phyloP scores from a whole-genome alignment of 2,329 filamentous ascomycete species.

The Zelopaecilomyces penicillatus region DNA sequence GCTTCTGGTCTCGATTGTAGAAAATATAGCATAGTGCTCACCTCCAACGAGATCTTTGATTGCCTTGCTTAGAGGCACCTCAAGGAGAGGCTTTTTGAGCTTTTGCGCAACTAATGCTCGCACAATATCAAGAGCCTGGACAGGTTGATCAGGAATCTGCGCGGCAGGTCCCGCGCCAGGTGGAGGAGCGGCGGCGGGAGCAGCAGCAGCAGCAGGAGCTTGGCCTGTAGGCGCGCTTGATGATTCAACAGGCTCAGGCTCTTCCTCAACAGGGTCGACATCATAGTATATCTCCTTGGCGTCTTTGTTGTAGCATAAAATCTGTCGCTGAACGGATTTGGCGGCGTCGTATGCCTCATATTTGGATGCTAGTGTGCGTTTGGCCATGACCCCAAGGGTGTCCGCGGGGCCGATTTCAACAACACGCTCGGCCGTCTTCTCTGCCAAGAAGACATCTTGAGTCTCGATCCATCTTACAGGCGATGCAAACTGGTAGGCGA shows the following conservation, averaged over 20 bases:
- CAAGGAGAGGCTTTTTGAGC: constrained; percentile 84
- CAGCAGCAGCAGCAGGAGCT: constrained; percentile 31
- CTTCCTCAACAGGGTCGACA: constrained; percentile 88
- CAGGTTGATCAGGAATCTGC: constrained; percentile 75
- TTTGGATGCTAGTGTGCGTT: constrained; percentile 88
- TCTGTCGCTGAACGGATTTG: constrained; percentile 91
- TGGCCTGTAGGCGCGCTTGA: constrained; percentile 3
- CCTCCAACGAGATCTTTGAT: constrained; percentile 98
- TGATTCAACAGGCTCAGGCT: constrained; percentile 54
- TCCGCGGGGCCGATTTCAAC: constrained; percentile 96
- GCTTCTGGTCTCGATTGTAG: background rate
- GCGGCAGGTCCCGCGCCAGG: constrained; percentile 78
- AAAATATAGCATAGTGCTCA: constrained; percentile 37
- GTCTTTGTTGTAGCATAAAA: constrained; percentile 99
- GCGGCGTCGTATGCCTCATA: constrained; percentile 98
- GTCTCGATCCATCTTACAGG: constrained; percentile 99
- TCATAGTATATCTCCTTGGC: constrained; percentile 99
- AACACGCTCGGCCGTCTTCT: constrained; percentile 92
- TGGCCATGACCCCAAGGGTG: constrained; percentile 95
- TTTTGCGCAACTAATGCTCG: constrained; percentile 90
- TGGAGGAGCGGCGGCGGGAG: constrained; percentile 50
- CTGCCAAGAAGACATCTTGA: constrained; percentile 96
- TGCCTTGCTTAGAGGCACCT: constrained; percentile 88
- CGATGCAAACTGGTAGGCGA: constrained; percentile 98
- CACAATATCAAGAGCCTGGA: constrained; percentile 83